Base-by-base conservation (phyloP, 805 yeast species). In the Candida easanensis region DNA sequence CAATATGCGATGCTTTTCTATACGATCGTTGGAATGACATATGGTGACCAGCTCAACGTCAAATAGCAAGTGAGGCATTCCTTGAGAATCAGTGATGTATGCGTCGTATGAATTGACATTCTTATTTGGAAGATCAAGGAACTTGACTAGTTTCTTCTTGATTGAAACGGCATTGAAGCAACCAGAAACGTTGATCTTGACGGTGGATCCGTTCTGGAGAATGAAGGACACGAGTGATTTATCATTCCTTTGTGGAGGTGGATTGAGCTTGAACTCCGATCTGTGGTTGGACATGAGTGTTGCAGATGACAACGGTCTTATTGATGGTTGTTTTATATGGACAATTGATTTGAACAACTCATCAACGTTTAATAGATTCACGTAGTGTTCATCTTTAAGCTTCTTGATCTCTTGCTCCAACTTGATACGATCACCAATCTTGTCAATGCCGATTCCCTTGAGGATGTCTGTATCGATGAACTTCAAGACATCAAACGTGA, bases 21-120 rank as follows among this genome's bases (percentile, higher is more conserved):
- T 59, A 21, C 89, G 68, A 41, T 82, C 88, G 2, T 77, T 73
- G 0, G 93, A 83, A 57, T 84, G 90, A 56, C 95, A 86, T 8
- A 87, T 79, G 0, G 95, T 81, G 3, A 88, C 88, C 23, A 88
- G 71, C 57, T 88, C 96, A 11, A 83, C 86, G 55, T 86, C 95
- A 55, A 76, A 82, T 42, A 88, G 66, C 21, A 78, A 51, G 48
- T 73, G 76, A 39, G 70, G 41, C 42, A 63, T 58, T 36, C 70
- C 69, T 10, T 58, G 59, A 16, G 65, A 60, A 44, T 75, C 78
- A 2, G 77, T 73, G 18, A 82, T 71, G 56, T 82, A 84, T 0
- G 84, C 74, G 46, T 80, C 85, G 68, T 80, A 87, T 15, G 60
- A 57, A 23, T 67, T 68, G 16, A 70, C 63, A 28, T 70, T 69